Evolutionary conservation across 2,329 filamentous ascomycete genomes (phyloP).

Genomic region (Alternaria angustiovoidea): DNA sequence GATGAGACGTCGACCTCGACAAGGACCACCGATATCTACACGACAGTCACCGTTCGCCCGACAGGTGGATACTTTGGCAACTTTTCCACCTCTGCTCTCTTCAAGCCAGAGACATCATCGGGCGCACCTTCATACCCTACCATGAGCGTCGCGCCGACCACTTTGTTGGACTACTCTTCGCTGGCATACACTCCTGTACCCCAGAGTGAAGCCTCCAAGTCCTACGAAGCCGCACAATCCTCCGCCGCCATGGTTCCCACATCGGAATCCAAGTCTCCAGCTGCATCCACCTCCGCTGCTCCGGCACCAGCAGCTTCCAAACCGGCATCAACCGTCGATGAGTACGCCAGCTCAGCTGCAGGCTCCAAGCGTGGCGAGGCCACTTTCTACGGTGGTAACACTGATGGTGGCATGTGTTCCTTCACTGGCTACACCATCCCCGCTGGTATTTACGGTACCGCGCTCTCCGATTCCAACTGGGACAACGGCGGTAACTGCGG

Average conservation of each 20-base stretch:
- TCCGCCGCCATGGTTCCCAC: slow-evolving; percentile 4
- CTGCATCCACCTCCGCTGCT: slow-evolving; percentile 11
- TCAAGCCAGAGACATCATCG: not conserved
- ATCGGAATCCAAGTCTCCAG: slow-evolving; percentile 5
- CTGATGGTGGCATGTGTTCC: slow-evolving; percentile 68
- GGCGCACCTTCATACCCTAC: slow-evolving; percentile 14
- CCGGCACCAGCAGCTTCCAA: not conserved
- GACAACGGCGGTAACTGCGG: slow-evolving; percentile 65
- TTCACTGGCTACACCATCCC: slow-evolving; percentile 71
- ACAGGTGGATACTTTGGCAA: slow-evolving; percentile 12
- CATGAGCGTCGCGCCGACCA: not conserved
- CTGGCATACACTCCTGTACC: slow-evolving; percentile 2
- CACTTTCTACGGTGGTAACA: slow-evolving; percentile 51
- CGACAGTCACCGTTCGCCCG: slow-evolving; percentile 28
- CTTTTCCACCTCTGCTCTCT: slow-evolving; percentile 19
- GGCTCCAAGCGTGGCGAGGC: slow-evolving; percentile 38
- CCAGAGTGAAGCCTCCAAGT: slow-evolving; percentile 1
- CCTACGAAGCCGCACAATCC: not conserved
- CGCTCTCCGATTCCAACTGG: slow-evolving; percentile 68
- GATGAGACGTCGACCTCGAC: slow-evolving; percentile 19
- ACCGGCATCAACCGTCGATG: not conserved
- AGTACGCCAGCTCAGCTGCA: slow-evolving; percentile 4
- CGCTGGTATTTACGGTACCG: slow-evolving; percentile 66
- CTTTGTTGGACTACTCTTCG: not conserved
- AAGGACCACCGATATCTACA: slow-evolving; percentile 22